These are phyloP conservation scores for Mortierella sp. DNA, from an alignment of 371 early-diverging fungal species.

Conservation along the genomic window DNA sequence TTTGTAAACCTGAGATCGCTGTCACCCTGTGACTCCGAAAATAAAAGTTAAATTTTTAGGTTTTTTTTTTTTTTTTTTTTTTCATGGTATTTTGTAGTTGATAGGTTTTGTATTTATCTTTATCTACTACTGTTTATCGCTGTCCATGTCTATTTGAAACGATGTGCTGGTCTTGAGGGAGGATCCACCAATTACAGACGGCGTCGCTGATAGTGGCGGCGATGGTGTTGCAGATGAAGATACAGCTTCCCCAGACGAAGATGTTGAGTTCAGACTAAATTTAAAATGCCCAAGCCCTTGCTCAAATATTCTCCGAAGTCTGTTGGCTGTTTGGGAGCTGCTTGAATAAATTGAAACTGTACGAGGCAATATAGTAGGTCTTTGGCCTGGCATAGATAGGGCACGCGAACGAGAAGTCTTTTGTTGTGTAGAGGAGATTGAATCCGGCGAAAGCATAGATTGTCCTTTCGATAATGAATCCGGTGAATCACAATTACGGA, in stretches of 20 bases:
- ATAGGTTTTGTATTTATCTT: background rate
- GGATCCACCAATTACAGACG: slow-evolving; percentile 1
- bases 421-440: background rate
- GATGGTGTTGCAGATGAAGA: background rate
- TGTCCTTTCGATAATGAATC: background rate
- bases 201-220: background rate
- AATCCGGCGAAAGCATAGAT: slow-evolving; percentile 23
- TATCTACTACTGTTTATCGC: background rate
- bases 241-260: background rate
- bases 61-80: too few species aligned
- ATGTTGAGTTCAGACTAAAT: slow-evolving; percentile 5
- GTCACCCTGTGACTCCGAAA: too few species aligned
- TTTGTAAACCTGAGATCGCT: too few species aligned
- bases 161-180: slow-evolving; percentile 16
- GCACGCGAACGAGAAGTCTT: slow-evolving; percentile 35
- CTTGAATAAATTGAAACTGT: slow-evolving; percentile 57
- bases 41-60: too few species aligned
- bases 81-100: too few species aligned
- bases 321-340: slow-evolving; percentile 50
- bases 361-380: slow-evolving; percentile 47
- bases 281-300: slow-evolving; percentile 53
- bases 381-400: slow-evolving; percentile 47
- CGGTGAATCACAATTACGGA: background rate
- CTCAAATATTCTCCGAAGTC: slow-evolving; percentile 43
- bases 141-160: slow-evolving; percentile 1